Base-by-base conservation (phyloP, 148 eudicot species). In the Rheum nobile region DNA sequence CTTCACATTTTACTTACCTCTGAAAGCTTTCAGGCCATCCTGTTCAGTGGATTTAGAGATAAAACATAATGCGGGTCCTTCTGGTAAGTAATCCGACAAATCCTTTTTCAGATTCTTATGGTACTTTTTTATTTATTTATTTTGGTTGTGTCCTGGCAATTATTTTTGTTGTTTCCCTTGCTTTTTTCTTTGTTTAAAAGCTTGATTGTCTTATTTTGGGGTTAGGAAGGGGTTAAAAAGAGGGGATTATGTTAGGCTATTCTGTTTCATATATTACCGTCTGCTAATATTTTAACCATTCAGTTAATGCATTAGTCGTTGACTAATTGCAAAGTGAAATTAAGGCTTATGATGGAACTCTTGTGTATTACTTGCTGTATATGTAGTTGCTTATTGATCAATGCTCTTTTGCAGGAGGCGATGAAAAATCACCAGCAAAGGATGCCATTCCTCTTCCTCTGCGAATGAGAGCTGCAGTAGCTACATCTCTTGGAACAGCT, bases 401-500 rank as follows among this genome's bases (percentile, higher is more conserved):
- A 57, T 57, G 29, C 24, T 24, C 16, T 24, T 57, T 57, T 57
- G 70, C 86, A 92, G 98, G 83, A 75, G 77, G 76, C 76, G 74
- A 72, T 69, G 84, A 80, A 32, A 38, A 74, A 77, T 74, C 81
- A 32, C 13, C 82, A 29, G 76, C 31, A 28, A 83, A 80, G 75
- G 83, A 83, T 72, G 74, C 77, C 34, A 85, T 95, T 73, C 91
- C 94, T 46, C 75, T 83, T 42, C 83, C 89, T 47, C 81, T 92
- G 47, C 87, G 83, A 74, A 85, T 87, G 83, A 81, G 96, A 81
- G 97, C 90, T 46, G 94, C 92, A 79, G 89, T 89, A 67, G 96
- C 90, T 41, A 88, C 92, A 22, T 92, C 95, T 52, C 96, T 92
- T 72, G 99, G 99, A 75, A 91, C 86, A 72, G 97, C 94, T 72